These are phyloP conservation scores for Ceratorhiza oryzae-sativae DNA, from an alignment of 1,284 basidiomycete genomes.

Conservation along the genomic window DNA sequence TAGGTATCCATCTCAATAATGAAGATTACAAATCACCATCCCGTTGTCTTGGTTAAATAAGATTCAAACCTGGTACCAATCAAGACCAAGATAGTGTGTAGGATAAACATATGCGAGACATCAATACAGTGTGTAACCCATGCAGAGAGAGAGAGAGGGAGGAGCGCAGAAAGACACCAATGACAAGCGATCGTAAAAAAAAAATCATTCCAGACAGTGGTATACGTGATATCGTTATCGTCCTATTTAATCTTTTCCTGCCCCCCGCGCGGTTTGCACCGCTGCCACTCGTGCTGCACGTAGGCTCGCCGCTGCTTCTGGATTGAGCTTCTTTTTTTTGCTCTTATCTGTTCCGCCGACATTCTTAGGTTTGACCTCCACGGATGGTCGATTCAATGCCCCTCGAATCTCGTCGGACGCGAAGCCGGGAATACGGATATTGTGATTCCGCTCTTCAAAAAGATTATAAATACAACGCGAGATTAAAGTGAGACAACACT, in stretches of 20 bases:
- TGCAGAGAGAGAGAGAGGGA: constrained; percentile 8
- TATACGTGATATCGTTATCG: constrained; percentile 13
- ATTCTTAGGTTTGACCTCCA: constrained; percentile 35
- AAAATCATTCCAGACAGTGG: constrained; percentile 24
- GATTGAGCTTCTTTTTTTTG: constrained; percentile 39
- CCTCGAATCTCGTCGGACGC: constrained; percentile 48
- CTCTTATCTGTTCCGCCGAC: constrained; percentile 39
- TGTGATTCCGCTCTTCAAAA: constrained; percentile 48
- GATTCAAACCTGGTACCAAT: constrained; percentile 4
- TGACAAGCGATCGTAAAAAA: too few relatives aligned
- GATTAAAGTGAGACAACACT: constrained; percentile 46
- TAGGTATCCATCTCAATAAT: not conserved
- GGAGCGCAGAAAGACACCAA: too few relatives aligned
- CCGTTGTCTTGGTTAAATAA: not conserved
- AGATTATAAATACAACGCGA: not conserved
- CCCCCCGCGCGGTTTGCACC: constrained; percentile 32
- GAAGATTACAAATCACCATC: not conserved
- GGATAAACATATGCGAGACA: constrained; percentile 39
- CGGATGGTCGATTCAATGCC: constrained; percentile 41
- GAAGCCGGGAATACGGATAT: constrained; percentile 51
- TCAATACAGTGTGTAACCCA: constrained; percentile 36
- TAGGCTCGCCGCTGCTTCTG: constrained; percentile 33
- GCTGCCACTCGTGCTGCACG: constrained; percentile 31
- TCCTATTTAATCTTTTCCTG: constrained; percentile 19
- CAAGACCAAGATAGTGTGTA: constrained; percentile 26